Conservation (phyloP, 106 monocot genomes). For the Dioscorea dumetorum region DNA sequence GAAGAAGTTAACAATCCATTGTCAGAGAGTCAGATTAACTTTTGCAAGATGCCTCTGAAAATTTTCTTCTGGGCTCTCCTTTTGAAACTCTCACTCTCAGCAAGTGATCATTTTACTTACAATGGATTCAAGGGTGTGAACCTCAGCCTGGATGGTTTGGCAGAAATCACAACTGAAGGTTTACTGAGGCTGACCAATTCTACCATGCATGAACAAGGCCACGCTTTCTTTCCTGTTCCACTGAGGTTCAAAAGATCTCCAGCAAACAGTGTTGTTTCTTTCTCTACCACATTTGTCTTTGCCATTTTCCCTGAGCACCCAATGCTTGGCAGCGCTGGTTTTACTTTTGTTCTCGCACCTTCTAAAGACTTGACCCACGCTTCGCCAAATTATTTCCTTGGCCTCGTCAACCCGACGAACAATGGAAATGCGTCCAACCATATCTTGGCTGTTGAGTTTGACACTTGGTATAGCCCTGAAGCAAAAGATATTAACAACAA, state of each 20-base stretch:
- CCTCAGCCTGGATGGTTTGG: slow-evolving; percentile 12
- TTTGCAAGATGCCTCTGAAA: not conserved
- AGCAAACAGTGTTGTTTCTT: not conserved
- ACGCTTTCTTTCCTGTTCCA: slow-evolving; percentile 9
- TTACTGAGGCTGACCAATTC: slow-evolving; percentile 12
- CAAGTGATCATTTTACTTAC: slow-evolving; percentile 4
- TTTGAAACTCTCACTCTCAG: not conserved
- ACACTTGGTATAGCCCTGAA: not conserved
- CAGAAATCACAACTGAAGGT: slow-evolving; percentile 7
- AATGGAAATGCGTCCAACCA: slow-evolving; percentile 7
- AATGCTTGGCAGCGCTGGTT: not conserved
- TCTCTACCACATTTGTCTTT: slow-evolving; percentile 5
- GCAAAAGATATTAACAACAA: slow-evolving; percentile 4
- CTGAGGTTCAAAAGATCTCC: slow-evolving; percentile 8
- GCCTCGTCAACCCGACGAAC: slow-evolving; percentile 7
- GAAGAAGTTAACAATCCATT: no score
- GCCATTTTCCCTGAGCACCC: slow-evolving; percentile 2
- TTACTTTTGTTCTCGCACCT: slow-evolving; percentile 7
- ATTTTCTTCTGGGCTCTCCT: not conserved
- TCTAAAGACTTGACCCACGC: not conserved
- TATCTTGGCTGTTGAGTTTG: slow-evolving; percentile 8
- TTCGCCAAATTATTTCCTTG: not conserved
- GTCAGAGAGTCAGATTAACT: not conserved
- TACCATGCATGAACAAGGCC: slow-evolving; percentile 2
- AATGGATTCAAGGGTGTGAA: slow-evolving; percentile 16